Evolutionary conservation across 257 asterid species (phyloP), one percentile per base, ranked within the genome.

Genomic region (Solanum pinnatisectum): DNA sequence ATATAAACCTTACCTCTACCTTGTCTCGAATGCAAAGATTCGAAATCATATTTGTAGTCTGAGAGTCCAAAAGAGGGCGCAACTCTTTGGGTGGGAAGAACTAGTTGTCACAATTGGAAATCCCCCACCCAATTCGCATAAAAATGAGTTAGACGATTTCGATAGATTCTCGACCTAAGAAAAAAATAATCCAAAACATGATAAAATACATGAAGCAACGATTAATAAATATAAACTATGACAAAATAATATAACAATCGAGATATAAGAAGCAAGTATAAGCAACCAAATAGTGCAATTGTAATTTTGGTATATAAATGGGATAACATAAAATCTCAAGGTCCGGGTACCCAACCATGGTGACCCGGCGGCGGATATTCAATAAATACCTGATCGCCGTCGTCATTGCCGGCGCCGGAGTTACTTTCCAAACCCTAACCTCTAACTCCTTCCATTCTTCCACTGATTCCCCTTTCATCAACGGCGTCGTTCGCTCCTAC

Each of bases 401-500:
- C 78, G 86, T 96, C 22, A 93, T 93, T 81, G 49, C 95, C 71
- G 95, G 96, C 27, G 95, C 95, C 89, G 95, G 95, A 73, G 56
- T 93, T 89, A 65, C 93, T 18, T 87, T 88, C 90, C 90, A 74
- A 88, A 86, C 91, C 44, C 86, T 88, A 87, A 79, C 85, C 85
- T 87, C 90, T 65, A 88, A 83, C 84, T 32, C 79, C 71, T 36
- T 16, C 72, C 44, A 60, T 9, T 65, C 87, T 40, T 23, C 92
- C 46, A 36, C 49, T 71, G 91, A 90, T 86, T 91, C 81, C 70
- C 88, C 93, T 86, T 90, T 92, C 90, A 87, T 93, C 71, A 91
- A 95, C 90, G 96, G 97, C 92, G 91, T 91, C 89, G 90, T 95
- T 60, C 99, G 98, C 84, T 96, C 98, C 87, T 92, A 95, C 87